Conservation (phyloP, 306 rosid species). For the Cucurbita argyrosperma region DNA sequence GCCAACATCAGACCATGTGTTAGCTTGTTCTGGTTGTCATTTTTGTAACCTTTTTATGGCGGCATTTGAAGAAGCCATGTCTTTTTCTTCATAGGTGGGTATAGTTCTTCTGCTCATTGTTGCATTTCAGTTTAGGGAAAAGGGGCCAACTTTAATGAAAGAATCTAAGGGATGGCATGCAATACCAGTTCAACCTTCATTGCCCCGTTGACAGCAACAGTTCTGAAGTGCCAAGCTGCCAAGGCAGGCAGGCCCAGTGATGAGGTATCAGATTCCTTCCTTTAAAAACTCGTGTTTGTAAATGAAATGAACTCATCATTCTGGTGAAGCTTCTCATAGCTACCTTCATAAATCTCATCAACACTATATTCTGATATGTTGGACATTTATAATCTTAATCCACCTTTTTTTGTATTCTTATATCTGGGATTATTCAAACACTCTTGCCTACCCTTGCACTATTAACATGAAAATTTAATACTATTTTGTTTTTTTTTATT, state of each 20-base stretch:
- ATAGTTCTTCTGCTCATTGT: conserved; percentile 12
- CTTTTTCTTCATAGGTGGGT: conserved; percentile 10
- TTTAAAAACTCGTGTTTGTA: conserved; percentile 10
- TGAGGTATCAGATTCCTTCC: conserved; percentile 32
- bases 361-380: too few species aligned
- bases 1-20: not conserved
- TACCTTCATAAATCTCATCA: too few species aligned
- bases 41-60: not conserved
- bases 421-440: too few species aligned
- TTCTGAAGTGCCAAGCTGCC: not conserved
- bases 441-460: too few species aligned
- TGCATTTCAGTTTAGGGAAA: conserved; percentile 11
- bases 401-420: too few species aligned
- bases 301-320: conserved; percentile 10
- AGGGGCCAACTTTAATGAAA: conserved; percentile 5
- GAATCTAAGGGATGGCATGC: conserved; percentile 24
- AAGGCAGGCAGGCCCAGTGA: not conserved
- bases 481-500: too few species aligned
- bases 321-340: not conserved
- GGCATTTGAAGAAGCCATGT: not conserved
- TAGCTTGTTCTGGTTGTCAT: not conserved
- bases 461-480: too few species aligned
- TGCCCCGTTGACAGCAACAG: conserved; percentile 13
- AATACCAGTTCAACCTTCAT: conserved; percentile 5
- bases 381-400: too few species aligned